Conservation (phyloP, 208 protist genomes). For the Acanthamoeba polyphaga region DNA sequence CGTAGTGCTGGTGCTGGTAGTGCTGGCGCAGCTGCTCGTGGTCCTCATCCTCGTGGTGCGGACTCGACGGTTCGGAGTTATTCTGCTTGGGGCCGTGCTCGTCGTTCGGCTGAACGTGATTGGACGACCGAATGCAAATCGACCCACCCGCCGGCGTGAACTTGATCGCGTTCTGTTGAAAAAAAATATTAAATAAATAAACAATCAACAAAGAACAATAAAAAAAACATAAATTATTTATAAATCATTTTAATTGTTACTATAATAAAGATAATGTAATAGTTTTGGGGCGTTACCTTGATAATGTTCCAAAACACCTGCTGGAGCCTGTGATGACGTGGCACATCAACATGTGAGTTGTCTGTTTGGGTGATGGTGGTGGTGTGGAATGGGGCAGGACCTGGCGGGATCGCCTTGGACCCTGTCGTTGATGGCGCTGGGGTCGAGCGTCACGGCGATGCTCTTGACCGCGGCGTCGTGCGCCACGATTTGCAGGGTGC, state of each 20-base stretch:
- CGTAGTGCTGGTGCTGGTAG: too few species aligned
- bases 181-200: too few species aligned
- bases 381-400: neutral
- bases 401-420: neutral
- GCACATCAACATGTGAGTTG: too few species aligned
- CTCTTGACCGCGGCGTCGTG: neutral
- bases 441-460: neutral
- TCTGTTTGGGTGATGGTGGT: too few species aligned
- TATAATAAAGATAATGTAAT: too few species aligned
- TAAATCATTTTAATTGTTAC: too few species aligned
- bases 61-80: too few species aligned
- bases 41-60: neutral
- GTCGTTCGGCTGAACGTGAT: neutral
- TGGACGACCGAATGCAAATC: neutral
- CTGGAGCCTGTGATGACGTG: too few species aligned
- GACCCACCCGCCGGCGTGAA: conserved; percentile 30
- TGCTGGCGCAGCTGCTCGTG: too few species aligned
- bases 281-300: neutral
- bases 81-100: too few species aligned
- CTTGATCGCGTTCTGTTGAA: conserved; percentile 32
- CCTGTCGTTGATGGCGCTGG: neutral
- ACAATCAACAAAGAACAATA: neutral
- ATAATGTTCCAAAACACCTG: conserved; percentile 48
- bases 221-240: too few species aligned
- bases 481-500: conserved; percentile 8